A percentile compares a stretch with the other conserved stretches of the same genome.
Conservation (phyloP, 768 basidiomycete species). For the Coprinopsis marcescibilis region DNA sequence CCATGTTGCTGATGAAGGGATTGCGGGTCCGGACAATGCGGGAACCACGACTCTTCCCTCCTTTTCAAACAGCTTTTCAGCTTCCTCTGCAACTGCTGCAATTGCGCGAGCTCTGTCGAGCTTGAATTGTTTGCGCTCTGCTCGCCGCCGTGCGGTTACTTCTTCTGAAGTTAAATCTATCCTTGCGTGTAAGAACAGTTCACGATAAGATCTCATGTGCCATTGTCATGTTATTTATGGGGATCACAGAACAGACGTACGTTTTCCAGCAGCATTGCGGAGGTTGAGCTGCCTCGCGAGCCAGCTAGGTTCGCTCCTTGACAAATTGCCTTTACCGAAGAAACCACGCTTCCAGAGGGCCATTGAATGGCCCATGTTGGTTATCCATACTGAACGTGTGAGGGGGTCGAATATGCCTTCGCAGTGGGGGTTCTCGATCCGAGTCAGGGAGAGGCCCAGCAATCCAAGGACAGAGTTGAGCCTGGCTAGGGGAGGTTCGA, state of each 20-base stretch:
- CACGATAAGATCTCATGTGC: neutral
- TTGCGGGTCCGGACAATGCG: conserved; percentile 52
- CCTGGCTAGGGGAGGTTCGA: conserved; percentile 36
- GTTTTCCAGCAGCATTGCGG: conserved; percentile 49
- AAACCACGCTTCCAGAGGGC: conserved; percentile 87
- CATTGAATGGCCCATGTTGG: conserved; percentile 52
- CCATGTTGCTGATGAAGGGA: conserved; percentile 82
- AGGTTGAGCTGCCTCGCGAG: conserved; percentile 70
- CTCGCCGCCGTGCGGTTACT: conserved; percentile 79
- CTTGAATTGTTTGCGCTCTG: conserved; percentile 90
- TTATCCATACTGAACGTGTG: conserved; percentile 88
- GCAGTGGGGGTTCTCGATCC: conserved; percentile 65
- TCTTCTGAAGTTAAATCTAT: conserved; percentile 85
- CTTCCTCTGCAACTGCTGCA: conserved; percentile 73
- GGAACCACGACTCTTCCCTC: conserved; percentile 63
- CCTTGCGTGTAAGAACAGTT: neutral
- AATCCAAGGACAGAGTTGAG: conserved; percentile 43
- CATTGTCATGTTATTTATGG: neutral
- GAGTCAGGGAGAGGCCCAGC: conserved; percentile 53
- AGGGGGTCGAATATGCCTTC: conserved; percentile 70
- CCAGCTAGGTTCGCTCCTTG: conserved; percentile 95
- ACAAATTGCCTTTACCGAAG: conserved; percentile 95
- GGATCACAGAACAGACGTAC: conserved; percentile 32
- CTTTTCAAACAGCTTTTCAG: conserved; percentile 65
- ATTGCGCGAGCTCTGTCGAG: conserved; percentile 86